Percentiles rank a stretch among this genome's conserved stretches.
phyloP scores from a whole-genome alignment of 495 filamentous ascomycete genomes.

The Immersiella caudata region DNA sequence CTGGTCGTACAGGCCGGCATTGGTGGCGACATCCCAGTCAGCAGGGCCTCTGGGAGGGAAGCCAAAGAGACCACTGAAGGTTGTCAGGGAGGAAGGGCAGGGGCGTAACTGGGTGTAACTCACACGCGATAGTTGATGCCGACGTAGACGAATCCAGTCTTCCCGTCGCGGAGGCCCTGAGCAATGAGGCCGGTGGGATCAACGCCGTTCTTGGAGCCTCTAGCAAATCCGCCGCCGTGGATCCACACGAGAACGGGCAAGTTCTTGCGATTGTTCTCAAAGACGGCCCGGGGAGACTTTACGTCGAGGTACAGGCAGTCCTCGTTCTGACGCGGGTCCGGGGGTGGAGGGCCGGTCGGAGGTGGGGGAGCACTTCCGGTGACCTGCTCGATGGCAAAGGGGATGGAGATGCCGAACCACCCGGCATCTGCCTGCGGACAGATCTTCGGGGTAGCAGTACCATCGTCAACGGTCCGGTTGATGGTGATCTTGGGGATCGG shows the following conservation, averaged over 20 bases:
- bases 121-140: slow-evolving; percentile 27
- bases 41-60: slow-evolving; percentile 1
- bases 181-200: slow-evolving; percentile 22
- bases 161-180: slow-evolving; percentile 15
- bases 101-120: too few species aligned
- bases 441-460: slow-evolving; percentile 8
- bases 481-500: slow-evolving; percentile 21
- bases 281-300: slow-evolving; percentile 15
- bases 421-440: slow-evolving; percentile 14
- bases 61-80: neutral
- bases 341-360: neutral
- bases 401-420: slow-evolving; percentile 22
- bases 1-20: slow-evolving; percentile 26
- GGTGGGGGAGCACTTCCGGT: slow-evolving; percentile 7
- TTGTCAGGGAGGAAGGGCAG: neutral
- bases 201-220: slow-evolving; percentile 13
- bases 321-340: slow-evolving; percentile 18
- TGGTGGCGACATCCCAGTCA: slow-evolving; percentile 21
- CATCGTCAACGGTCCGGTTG: slow-evolving; percentile 22
- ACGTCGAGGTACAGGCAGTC: slow-evolving; percentile 24
- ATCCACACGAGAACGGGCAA: slow-evolving; percentile 25
- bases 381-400: slow-evolving; percentile 17
- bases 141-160: slow-evolving; percentile 18
- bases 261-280: slow-evolving; percentile 12
- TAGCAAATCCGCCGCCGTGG: slow-evolving; percentile 23